A percentile compares a stretch with the other conserved stretches of the same genome.
Evolutionary conservation across 176 grass and related monocot genomes (phyloP).

Genomic region (Paspalum notatum): DNA sequence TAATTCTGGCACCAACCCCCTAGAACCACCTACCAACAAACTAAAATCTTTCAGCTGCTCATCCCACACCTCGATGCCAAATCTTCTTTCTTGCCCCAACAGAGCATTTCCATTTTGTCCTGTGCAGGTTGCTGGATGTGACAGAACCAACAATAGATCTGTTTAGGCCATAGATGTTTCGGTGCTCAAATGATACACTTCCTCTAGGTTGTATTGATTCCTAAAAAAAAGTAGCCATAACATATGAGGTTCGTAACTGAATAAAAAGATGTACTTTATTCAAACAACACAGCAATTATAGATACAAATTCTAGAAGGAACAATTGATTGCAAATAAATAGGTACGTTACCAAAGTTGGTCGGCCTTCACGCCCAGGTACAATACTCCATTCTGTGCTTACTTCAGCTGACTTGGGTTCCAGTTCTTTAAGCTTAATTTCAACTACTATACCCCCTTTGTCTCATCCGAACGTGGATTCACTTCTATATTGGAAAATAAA

Average conservation of each 20-base stretch:
- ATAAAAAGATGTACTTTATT: slow-evolving; percentile 15
- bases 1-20: slow-evolving; percentile 9
- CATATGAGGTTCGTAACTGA: slow-evolving; percentile 19
- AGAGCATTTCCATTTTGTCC: slow-evolving; percentile 23
- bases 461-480: slow-evolving; percentile 90
- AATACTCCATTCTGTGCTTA: slow-evolving; percentile 96
- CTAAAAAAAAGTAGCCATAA: slow-evolving; percentile 49
- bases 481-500: slow-evolving; percentile 93
- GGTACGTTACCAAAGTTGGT: slow-evolving; percentile 72
- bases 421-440: slow-evolving; percentile 96
- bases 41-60: slow-evolving; percentile 7
- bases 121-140: slow-evolving; percentile 93
- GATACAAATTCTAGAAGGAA: slow-evolving; percentile 14
- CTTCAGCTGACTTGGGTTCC: slow-evolving; percentile 92
- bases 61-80: slow-evolving; percentile 53
- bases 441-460: slow-evolving; percentile 95
- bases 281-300: neutral
- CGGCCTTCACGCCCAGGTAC: slow-evolving; percentile 78
- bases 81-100: slow-evolving; percentile 50
- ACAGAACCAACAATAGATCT: slow-evolving; percentile 95
- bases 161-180: slow-evolving; percentile 91
- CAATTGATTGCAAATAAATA: slow-evolving; percentile 12
- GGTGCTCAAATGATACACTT: slow-evolving; percentile 91
- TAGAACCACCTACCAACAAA: no score
- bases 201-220: slow-evolving; percentile 97